Percentiles rank a stretch among this genome's conserved stretches.
Conservation (phyloP, 495 filamentous ascomycete genomes). For the Tetracladium setigerum region DNA sequence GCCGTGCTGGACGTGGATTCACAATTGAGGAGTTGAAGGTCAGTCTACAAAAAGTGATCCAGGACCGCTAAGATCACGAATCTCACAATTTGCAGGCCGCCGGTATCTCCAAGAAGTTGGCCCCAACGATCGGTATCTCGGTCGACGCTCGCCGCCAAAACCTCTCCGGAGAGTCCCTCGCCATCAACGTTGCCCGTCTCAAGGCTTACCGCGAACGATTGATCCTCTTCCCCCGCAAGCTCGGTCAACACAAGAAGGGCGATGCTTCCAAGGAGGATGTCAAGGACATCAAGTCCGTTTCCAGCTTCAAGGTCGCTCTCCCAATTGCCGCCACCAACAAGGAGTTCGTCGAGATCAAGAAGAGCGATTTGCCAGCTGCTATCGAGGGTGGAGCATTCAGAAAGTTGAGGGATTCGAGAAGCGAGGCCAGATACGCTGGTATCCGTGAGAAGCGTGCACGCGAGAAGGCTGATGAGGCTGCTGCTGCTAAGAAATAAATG, state of each 20-base stretch:
- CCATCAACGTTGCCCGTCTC: slow-evolving; percentile 90
- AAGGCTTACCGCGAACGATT: slow-evolving; percentile 90
- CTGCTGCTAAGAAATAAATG: slow-evolving; percentile 72
- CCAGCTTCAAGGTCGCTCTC: slow-evolving; percentile 47
- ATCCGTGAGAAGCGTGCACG: slow-evolving; percentile 87
- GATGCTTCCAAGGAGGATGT: slow-evolving; percentile 85
- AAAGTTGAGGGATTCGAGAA: slow-evolving; percentile 76
- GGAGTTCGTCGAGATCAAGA: slow-evolving; percentile 70
- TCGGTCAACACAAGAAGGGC: slow-evolving; percentile 81
- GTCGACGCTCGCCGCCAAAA: slow-evolving; percentile 96
- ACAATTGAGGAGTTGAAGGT: slow-evolving; percentile 96
- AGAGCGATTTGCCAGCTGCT: slow-evolving; percentile 65
- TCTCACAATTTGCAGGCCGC: slow-evolving; percentile 59
- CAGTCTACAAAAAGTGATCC: too few relatives aligned
- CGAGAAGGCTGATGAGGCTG: slow-evolving; percentile 86
- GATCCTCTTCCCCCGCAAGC: slow-evolving; percentile 95
- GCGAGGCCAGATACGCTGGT: slow-evolving; percentile 73
- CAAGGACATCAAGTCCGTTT: slow-evolving; percentile 60
- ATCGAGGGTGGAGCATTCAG: slow-evolving; percentile 76
- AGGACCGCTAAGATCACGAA: too few relatives aligned
- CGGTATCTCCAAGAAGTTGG: slow-evolving; percentile 89
- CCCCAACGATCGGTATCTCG: slow-evolving; percentile 90
- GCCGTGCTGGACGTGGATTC: slow-evolving; percentile 95
- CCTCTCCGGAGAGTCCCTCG: slow-evolving; percentile 87
- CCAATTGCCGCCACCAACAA: slow-evolving; percentile 61